phyloP scores from a whole-genome alignment of 192 early-diverging fungal genomes.

The Paraglomus brasilianum region DNA sequence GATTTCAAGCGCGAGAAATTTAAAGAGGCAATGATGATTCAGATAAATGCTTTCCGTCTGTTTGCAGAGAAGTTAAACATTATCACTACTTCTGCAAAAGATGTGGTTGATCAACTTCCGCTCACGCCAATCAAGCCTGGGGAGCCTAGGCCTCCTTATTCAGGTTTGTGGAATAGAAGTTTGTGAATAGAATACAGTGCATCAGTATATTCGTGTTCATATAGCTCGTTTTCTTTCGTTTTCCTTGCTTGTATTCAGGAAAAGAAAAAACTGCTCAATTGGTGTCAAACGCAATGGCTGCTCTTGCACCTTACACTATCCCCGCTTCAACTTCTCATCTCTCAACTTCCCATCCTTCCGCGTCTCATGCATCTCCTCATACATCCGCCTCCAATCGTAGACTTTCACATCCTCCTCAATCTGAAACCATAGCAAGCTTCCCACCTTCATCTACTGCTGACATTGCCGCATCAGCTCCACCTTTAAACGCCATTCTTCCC shows the following conservation, averaged over 20 bases:
- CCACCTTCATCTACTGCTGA: not conserved
- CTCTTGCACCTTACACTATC: conserved; percentile 6
- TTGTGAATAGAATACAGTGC: not conserved
- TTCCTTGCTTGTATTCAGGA: conserved; percentile 1
- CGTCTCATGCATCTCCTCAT: not conserved
- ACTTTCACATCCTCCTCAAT: too few species aligned
- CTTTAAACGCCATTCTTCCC: not conserved
- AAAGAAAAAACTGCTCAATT: conserved; percentile 9
- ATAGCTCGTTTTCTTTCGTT: not conserved
- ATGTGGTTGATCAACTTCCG: conserved; percentile 20
- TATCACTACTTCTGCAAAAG: not conserved
- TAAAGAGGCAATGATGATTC: conserved; percentile 5
- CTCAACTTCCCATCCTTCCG: not conserved
- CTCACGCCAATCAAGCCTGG: not conserved
- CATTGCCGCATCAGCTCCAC: not conserved
- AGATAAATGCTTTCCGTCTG: conserved; percentile 4
- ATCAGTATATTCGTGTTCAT: not conserved
- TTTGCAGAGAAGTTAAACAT: conserved; percentile 18
- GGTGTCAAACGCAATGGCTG: not conserved
- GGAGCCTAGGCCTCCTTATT: not conserved
- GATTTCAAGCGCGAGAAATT: conserved; percentile 29
- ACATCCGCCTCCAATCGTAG: not conserved
- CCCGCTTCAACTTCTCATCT: not conserved
- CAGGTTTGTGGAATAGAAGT: not conserved
- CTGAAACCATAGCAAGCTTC: too few species aligned